Base-by-base conservation (phyloP, 2,329 filamentous ascomycete genomes). In the Raffaelea arxii region DNA sequence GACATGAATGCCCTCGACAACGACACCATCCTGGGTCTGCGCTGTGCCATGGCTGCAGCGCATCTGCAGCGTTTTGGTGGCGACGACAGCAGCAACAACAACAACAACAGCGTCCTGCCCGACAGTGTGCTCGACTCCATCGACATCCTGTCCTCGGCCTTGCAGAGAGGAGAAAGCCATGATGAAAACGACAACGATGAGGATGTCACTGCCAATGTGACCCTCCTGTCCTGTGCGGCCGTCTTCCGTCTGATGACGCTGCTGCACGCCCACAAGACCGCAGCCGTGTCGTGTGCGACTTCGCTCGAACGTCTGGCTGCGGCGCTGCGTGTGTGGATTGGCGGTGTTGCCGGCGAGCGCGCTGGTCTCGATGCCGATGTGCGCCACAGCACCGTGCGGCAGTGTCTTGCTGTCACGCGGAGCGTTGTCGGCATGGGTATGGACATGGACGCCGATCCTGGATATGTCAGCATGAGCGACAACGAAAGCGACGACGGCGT, bases 31-130 rank as follows among this genome's bases (percentile, higher is more conserved):
- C 70, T 78, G 53, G 73, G 77, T 3, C 65, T 83, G 6, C 68
- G 72, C 32, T 81, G 77, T 55, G 77, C 77, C 23, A 77, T 77
- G 68, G 71, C 73, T 12, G 72, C 82, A 41, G 75, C 78, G 7
- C 74, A 81, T 53, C 66, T 83, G 14, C 68, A 69, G 46, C 69
- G 69, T 22, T 64, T 61, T 21, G 27, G 27, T 16, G 27, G 27
- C 27, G 9, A 16, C 9, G 27, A 32, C 27, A 32, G 16, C 27
- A 9, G 27, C 9, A 16, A 32, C 27, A 16, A 16, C 27, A 9
- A 16, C 9, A 16, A 32, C 27, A 32, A 32, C 27, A 9, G 37
- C 39, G 58, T 56, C 0, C 65, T 65, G 3, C 68, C 69, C 0
- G 61, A 65, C 19, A 64, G 67, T 23, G 68, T 71, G 3, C 63